Base-by-base conservation (phyloP, 139 green algal genomes). In the Raphidocelis subcapitata region DNA sequence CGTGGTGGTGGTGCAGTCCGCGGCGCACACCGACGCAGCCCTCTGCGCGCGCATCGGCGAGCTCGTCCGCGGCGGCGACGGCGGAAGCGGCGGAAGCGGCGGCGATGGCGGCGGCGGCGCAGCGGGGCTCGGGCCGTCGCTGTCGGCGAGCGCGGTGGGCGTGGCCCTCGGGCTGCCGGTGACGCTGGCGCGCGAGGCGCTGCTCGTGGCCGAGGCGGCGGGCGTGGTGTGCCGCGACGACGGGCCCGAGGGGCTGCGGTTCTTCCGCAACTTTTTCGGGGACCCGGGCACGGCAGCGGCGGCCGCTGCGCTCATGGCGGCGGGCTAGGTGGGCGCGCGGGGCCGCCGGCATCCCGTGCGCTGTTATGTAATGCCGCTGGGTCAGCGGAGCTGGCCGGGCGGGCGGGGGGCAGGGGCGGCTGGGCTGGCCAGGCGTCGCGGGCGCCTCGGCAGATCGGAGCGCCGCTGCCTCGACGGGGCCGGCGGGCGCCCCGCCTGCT, bases 221-320 rank as follows among this genome's bases (percentile, higher is more conserved):
- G 92, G 91, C 8, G 74, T 95, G 29, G 67, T 98, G 75, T 97
- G 92, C 80, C 77, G 94, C 0, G 94, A 98, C 65, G 94, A 98
- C 21, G 72, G 72, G 12, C 87, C 87, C 2, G 89, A 96, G 62
- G 94, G 94, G 0, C 73, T 98, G 70, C 80, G 85, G 31, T 98
- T 95, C 79, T 97, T 87, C 57, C 51, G 73, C 16, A 98, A 98
- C 80, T 96, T 98, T 73, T 98, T 98, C 65, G 46, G 1, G 31
- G 79, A 89, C 16, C 75, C 66, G 8, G 41, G 8, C 8, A 12
- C 12, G 41, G 41, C 41, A 12, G 8, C 8, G 8, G 41, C 41
- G 8, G 41, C 41, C 8, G 41, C 41, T 8, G 41, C 41, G 41
- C 41, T 49, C 12, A 8, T 49, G 41, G 41, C 41, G 41, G 41